phyloP scores from a whole-genome alignment of 2,329 filamentous ascomycete species.

The Pezicula radicicola region DNA sequence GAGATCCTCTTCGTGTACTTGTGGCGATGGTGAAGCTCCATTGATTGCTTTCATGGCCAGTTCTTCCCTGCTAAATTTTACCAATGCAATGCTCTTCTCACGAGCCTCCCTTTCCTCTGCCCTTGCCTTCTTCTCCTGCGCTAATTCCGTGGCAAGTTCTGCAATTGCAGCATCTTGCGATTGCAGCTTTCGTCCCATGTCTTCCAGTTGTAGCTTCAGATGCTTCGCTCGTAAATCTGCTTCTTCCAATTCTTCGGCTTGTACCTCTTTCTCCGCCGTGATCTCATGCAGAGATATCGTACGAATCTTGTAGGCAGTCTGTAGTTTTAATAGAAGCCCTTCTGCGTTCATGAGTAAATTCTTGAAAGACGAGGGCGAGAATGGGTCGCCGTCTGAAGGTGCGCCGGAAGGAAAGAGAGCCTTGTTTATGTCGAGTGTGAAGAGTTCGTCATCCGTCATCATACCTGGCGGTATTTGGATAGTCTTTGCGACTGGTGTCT shows the following conservation, averaged over 20 bases:
- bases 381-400: conserved; percentile 43
- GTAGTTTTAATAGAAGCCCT: conserved; percentile 52
- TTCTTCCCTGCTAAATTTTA: conserved; percentile 23
- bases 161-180: conserved; percentile 52
- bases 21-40: conserved; percentile 24
- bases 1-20: conserved; percentile 20
- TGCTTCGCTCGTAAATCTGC: conserved; percentile 48
- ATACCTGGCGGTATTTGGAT: conserved; percentile 20
- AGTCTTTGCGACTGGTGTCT: conserved; percentile 14
- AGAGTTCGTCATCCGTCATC: conserved; percentile 46
- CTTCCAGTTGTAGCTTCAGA: conserved; percentile 58
- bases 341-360: conserved; percentile 57
- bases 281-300: conserved; percentile 48
- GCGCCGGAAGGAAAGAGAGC: conserved; percentile 48
- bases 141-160: conserved; percentile 47
- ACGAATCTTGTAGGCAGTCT: conserved; percentile 54
- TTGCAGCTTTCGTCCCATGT: conserved; percentile 50
- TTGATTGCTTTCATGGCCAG: conserved; percentile 25
- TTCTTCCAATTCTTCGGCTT: conserved; percentile 54
- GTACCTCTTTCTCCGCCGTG: conserved; percentile 49
- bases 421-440: conserved; percentile 51
- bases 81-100: conserved; percentile 22
- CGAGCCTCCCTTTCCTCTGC: conserved; percentile 24
- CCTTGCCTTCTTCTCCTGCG: conserved; percentile 43
- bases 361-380: conserved; percentile 58